A percentile compares a stretch with the other conserved stretches of the same genome.
These are phyloP conservation scores for Stropharia rugosoannulata DNA, from an alignment of 768 basidiomycete genomes.

Conservation along the genomic window DNA sequence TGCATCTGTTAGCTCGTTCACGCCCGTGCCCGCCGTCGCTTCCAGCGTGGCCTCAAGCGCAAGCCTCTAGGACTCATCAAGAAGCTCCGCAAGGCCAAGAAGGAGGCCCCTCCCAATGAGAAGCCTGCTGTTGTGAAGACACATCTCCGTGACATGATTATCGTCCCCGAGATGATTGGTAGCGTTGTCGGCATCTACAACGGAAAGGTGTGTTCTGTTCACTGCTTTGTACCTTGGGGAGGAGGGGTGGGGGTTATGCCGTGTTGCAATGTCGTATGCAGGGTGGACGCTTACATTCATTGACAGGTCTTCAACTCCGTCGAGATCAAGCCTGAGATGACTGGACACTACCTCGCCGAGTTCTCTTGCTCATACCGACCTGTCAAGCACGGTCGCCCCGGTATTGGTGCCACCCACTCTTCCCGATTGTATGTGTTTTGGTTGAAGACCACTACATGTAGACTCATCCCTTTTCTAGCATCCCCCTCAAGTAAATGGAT, in stretches of 20 bases:
- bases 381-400: conserved; percentile 99
- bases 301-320: conserved; percentile 88
- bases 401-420: conserved; percentile 93
- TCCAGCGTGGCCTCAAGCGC: conserved; percentile 98
- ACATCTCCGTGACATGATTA: conserved; percentile 99
- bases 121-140: conserved; percentile 99
- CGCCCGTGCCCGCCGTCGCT: conserved; percentile 96
- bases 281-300: neutral
- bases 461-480: conserved; percentile 40
- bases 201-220: conserved; percentile 66
- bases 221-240: neutral
- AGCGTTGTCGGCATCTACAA: conserved; percentile 98
- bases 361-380: conserved; percentile 97
- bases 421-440: conserved; percentile 68
- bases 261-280: conserved; percentile 5
- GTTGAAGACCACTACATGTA: neutral
- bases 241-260: neutral
- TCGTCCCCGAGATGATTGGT: conserved; percentile 99
- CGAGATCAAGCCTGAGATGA: conserved; percentile 99
- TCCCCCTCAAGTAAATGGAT: conserved; percentile 89
- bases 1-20: conserved; percentile 76
- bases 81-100: conserved; percentile 99
- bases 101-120: conserved; percentile 98
- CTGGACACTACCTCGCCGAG: conserved; percentile 98
- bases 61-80: conserved; percentile 98